Base-by-base conservation (phyloP, 2,329 filamentous ascomycete genomes). In the Metarhizium robertsii region DNA sequence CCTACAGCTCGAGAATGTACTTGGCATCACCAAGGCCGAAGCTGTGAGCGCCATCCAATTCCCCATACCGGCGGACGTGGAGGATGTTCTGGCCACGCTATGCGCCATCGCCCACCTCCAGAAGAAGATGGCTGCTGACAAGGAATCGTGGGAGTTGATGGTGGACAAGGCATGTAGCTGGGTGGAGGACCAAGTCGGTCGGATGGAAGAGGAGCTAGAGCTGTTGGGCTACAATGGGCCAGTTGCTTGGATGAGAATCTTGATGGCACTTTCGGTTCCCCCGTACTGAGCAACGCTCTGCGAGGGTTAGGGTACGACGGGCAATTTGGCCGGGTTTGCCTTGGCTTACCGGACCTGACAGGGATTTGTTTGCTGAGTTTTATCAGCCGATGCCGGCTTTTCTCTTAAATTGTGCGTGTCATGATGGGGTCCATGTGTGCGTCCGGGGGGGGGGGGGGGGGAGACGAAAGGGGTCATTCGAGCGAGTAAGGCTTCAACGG, bases 81-180 rank as follows among this genome's bases (percentile, higher is more conserved):
- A 30, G 0, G 52, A 60, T 3, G 55, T 66, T 5, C 36, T 68
- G 6, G 66, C 65, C 6, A 71, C 70, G 6, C 53, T 65, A 1
- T 68, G 65, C 43, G 66, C 61, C 0, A 59, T 70, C 2, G 25
- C 56, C 61, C 3, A 60, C 46, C 58, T 88, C 58, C 74, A 80
- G 62, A 65, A 53, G 45, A 75, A 71, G 54, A 61, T 81, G 56
- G 60, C 40, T 0, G 67, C 59, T 0, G 71, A 80, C 52, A 69
- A 72, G 64, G 84, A 83, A 2, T 74, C 75, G 6, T 88, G 84
- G 84, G 83, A 85, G 58, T 72, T 88, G 73, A 69, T 87, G 43
- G 80, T 78, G 16, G 77, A 79, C 10, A 87, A 86, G 72, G 83
- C 80, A 0, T 73, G 69, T 62, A 62, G 50, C 0, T 86, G 80